Base-by-base conservation (phyloP, 306 rosid species). In the Herpetospermum pedunculosum region DNA sequence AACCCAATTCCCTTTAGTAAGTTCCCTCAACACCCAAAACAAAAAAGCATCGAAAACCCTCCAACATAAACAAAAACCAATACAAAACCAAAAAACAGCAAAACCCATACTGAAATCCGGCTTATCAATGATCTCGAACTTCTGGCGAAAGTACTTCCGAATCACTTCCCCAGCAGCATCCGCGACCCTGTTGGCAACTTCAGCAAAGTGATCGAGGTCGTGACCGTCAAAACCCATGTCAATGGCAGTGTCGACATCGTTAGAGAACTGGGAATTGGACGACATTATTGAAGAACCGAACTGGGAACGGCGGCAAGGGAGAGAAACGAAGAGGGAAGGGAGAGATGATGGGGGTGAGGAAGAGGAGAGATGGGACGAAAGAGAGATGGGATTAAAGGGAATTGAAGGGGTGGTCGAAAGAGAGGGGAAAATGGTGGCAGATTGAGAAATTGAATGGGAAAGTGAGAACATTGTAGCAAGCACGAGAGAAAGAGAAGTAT, bases 131-230 rank as follows among this genome's bases (percentile, higher is more conserved):
- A 94, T 82, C 67, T 91, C 96, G 54, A 94, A 81, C 54, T 86
- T 94, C 46, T 84, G 80, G 21, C 97, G 81, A 80, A 94, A 94
- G 74, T 89, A 91, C n/a, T 83, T 76, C 55, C 97, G 79, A 60
- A 88, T 90, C 1, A 91, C 88, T 70, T 81, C 82, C 16, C 98
- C 96, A 38, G 97, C 88, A 29, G 97, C 96, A n/a, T 94, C 96
- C 21, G 98, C 96, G 19, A 79, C 84, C 74, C 77, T 79, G 80
- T 82, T 85, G 63, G 87, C 97, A 26, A 89, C 85, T 25, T 82
- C 79, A 32, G 83, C 76, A 70, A 91, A 86, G 48, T 59, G 87
- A 68, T 80, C 81, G 8, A 88, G 85, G 18, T 89, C 84, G 15
- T 19, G 63, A 30, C 44, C 74, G 8, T 50, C 48, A 3, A 77